Base-by-base conservation (phyloP, 2,329 filamentous ascomycete genomes). In the Penicillium decumbens region DNA sequence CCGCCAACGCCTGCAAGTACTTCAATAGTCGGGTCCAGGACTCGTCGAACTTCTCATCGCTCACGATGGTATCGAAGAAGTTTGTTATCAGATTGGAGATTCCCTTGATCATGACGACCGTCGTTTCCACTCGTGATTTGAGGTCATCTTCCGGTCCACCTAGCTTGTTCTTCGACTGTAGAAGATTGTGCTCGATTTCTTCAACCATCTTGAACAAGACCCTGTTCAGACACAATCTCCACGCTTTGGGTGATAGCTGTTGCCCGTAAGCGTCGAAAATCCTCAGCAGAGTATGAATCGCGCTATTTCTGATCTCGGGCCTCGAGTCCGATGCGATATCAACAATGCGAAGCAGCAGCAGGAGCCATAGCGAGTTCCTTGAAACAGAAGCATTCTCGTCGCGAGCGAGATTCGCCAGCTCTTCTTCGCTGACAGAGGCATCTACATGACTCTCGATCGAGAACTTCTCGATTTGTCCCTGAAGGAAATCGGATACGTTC, bases 251-350 rank as follows among this genome's bases (percentile, higher is more conserved):
- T 35, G 80, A 84, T 4, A 96, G 76, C 45, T 87, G 85, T 57
- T 91, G 87, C 9, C 89, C 89, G 55, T 95, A 95, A 1, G 89
- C 90, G 66, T 95, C 90, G 55, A 97, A 90, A 18, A 97, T 95
- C 40, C 90, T 82, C 48, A 96, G 79, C 3, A 97, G 75, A 0
- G 92, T 96, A 67, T 96, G 92, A 20, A 96, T 88, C 1, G 91
- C 89, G 53, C 82, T 82, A 77, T 74, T 74, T 41, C 72, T 64
- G 15, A 60, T 66, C 54, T 75, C 72, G 38, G 57, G 40, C 43
- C 73, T 67, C 47, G 54, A 61, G 54, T 75, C 71, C n/a, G 65
- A 68, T 12, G 67, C 66, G 18, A 74, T 60, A 54, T 69, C 65
- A 20, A 72, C 68, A 18, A 72, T 71, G 9, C 60, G 65, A 24